phyloP scores from a whole-genome alignment of 148 eudicot genomes.

The Chenopodium berlandieri region DNA sequence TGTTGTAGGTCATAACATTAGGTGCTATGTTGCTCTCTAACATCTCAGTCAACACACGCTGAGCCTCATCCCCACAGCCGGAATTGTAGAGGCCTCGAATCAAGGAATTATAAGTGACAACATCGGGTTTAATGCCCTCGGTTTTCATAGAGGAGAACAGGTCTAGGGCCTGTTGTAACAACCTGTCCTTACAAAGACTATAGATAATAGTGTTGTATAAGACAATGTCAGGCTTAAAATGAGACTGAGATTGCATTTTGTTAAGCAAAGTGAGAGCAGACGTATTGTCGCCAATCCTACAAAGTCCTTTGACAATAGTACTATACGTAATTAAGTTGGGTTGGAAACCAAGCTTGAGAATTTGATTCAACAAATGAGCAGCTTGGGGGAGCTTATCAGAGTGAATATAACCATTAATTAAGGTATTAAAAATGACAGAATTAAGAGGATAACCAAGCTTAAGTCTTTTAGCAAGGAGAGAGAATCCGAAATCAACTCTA shows the following conservation, averaged over 20 bases:
- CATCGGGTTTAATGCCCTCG: not conserved
- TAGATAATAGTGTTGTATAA: too few species aligned
- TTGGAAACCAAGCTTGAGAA: not conserved
- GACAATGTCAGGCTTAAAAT: too few species aligned
- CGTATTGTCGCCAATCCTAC: not conserved
- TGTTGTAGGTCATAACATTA: too few species aligned
- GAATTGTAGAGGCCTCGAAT: not conserved
- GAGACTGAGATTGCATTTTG: too few species aligned
- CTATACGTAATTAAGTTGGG: not conserved
- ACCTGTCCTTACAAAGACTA: too few species aligned
- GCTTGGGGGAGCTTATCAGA: not conserved
- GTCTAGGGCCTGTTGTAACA: not conserved
- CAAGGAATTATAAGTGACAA: not conserved
- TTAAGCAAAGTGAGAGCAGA: not conserved
- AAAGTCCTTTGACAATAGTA: not conserved
- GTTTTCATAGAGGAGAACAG: not conserved
- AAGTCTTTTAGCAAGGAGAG: too few species aligned
- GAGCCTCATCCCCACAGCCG: not conserved
- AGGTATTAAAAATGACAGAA: too few species aligned
- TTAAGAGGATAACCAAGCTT: too few species aligned
- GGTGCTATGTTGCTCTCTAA: too few species aligned
- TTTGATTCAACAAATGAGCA: not conserved
- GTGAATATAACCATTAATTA: too few species aligned
- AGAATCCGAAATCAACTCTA: too few species aligned
- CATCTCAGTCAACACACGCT: not conserved